Evolutionary conservation across 345 rosid species (phyloP).

Genomic region (Mercurialis annua): DNA sequence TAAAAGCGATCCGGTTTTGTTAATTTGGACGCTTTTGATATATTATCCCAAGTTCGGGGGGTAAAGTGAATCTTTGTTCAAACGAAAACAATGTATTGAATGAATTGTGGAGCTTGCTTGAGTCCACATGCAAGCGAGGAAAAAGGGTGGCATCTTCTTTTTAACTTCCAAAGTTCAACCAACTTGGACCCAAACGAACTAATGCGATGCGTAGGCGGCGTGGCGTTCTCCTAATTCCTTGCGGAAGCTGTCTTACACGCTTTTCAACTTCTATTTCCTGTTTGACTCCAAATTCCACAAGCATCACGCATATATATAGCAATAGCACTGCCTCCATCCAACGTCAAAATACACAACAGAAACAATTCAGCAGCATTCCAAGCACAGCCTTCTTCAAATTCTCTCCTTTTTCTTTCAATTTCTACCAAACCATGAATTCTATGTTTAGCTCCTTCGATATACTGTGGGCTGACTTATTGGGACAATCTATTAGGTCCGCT

Average conservation of each 20-base stretch:
- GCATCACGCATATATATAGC: background rate
- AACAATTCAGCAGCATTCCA: background rate
- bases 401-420: background rate
- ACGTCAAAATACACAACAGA: too few relatives aligned
- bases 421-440: slow-evolving; percentile 49
- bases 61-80: too few relatives aligned
- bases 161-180: too few relatives aligned
- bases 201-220: background rate
- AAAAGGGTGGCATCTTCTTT: background rate
- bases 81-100: too few relatives aligned
- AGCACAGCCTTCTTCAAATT: background rate
- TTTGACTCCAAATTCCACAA: background rate
- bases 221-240: background rate
- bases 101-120: too few relatives aligned
- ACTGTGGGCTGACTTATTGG: slow-evolving; percentile 52
- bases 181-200: too few relatives aligned
- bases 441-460: slow-evolving; percentile 75
- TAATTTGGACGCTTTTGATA: too few relatives aligned
- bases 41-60: too few relatives aligned
- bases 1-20: too few relatives aligned
- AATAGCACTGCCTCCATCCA: background rate
- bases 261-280: slow-evolving; percentile 1
- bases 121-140: background rate
- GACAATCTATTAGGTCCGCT: slow-evolving; percentile 33
- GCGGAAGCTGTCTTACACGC: background rate